These are phyloP conservation scores for Nigrospora sphaerica DNA, from an alignment of 2,329 filamentous ascomycete genomes.

Conservation along the genomic window DNA sequence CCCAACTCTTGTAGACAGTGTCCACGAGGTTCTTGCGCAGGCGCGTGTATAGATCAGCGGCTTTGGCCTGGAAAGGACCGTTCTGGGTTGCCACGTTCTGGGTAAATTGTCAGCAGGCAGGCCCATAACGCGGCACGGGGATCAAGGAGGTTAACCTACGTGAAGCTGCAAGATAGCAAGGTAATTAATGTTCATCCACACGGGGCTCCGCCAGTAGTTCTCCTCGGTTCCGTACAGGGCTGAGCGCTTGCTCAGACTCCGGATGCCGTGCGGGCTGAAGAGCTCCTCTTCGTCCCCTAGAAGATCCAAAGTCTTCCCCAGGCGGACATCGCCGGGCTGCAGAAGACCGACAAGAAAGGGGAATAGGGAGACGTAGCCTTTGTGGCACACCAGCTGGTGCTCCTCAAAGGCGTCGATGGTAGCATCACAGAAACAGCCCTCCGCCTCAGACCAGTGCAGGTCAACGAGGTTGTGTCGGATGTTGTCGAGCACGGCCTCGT, in stretches of 20 bases:
- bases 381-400: slow-evolving; percentile 83
- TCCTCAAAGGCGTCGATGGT: slow-evolving; percentile 96
- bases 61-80: slow-evolving; percentile 63
- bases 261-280: slow-evolving; percentile 85
- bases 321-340: slow-evolving; percentile 62
- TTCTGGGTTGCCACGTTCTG: slow-evolving; percentile 58
- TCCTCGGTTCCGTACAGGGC: slow-evolving; percentile 82
- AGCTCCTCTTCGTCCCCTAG: slow-evolving; percentile 76
- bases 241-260: slow-evolving; percentile 79
- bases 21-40: slow-evolving; percentile 80
- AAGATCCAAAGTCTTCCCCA: slow-evolving; percentile 70
- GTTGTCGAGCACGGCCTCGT: slow-evolving; percentile 63
- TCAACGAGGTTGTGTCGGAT: slow-evolving; percentile 85
- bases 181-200: slow-evolving; percentile 98
- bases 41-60: slow-evolving; percentile 65
- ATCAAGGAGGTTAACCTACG: slow-evolving; percentile 42
- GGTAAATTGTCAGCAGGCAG: slow-evolving; percentile 8
- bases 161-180: slow-evolving; percentile 71
- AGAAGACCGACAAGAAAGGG: slow-evolving; percentile 84
- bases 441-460: slow-evolving; percentile 81
- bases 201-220: slow-evolving; percentile 93
- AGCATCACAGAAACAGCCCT: slow-evolving; percentile 85
- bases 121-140: not conserved
- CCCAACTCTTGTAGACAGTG: slow-evolving; percentile 83
- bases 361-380: slow-evolving; percentile 90